These are phyloP conservation scores for Gomphus bonarii DNA, from an alignment of 1,284 basidiomycete species.

Conservation along the genomic window DNA sequence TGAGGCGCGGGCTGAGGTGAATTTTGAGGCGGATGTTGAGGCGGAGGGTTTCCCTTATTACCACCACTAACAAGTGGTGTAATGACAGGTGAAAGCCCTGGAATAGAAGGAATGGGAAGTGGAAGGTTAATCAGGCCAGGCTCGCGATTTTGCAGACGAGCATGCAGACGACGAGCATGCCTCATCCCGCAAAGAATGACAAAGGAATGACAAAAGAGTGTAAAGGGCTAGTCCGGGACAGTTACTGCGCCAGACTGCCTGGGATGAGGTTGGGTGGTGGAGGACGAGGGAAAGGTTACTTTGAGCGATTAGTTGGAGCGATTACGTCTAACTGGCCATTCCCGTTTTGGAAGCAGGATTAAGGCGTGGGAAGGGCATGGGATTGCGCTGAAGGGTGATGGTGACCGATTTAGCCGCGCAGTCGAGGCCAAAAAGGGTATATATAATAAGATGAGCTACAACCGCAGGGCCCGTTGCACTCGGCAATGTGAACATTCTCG, in stretches of 20 bases:
- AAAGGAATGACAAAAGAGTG: neutral
- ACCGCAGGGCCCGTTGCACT: too few relatives aligned
- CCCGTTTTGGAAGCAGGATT: neutral
- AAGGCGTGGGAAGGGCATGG: neutral
- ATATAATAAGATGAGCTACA: too few relatives aligned
- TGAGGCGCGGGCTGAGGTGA: neutral
- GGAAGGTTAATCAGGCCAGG: constrained; percentile 4
- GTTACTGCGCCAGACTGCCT: neutral
- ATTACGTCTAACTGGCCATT: neutral
- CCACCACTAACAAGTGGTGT: neutral
- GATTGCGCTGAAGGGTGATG: neutral
- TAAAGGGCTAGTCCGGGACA: neutral
- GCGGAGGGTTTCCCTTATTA: neutral
- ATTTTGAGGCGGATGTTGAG: neutral
- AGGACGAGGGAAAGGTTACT: neutral
- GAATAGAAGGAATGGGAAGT: neutral
- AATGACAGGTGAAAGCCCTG: neutral
- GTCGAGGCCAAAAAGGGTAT: too few relatives aligned
- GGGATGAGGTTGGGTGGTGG: neutral
- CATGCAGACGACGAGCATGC: neutral
- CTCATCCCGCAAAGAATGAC: neutral
- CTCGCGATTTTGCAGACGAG: constrained; percentile 5
- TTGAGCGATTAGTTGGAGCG: neutral
- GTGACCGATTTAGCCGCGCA: too few relatives aligned
- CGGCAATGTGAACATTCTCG: too few relatives aligned